phyloP scores from a whole-genome alignment of 192 early-diverging fungal species.

The Coemansia sp. region DNA sequence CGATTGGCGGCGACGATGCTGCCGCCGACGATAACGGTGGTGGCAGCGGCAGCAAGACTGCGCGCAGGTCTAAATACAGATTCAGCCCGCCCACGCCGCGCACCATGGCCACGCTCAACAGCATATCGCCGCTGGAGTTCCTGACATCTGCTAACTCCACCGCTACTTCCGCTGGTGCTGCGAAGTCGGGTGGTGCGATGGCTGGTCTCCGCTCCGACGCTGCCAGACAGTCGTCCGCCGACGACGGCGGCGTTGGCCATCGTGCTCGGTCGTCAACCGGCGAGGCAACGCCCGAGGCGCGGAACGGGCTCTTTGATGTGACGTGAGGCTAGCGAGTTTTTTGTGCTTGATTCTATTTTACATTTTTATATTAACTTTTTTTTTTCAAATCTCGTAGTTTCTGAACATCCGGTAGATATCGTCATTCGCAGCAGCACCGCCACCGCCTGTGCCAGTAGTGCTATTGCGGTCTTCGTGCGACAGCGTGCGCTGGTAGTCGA shows the following conservation, averaged over 20 bases:
- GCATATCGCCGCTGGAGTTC: conserved; percentile 57
- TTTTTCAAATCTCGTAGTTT: conserved; percentile 31
- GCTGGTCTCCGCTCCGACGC: too few relatives aligned
- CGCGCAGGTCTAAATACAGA: conserved; percentile 33
- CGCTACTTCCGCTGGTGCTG: not conserved
- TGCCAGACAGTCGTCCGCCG: not conserved
- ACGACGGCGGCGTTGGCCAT: not conserved
- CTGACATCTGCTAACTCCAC: conserved; percentile 11
- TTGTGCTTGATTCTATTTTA: not conserved
- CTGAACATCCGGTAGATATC: conserved; percentile 39
- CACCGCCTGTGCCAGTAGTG: not conserved
- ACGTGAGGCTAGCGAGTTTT: not conserved
- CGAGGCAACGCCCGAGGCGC: conserved; percentile 8
- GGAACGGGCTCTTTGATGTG: conserved; percentile 15
- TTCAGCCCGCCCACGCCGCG: conserved; percentile 55
- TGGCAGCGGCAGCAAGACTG: not conserved
- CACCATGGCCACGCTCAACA: conserved; percentile 52
- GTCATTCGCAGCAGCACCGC: not conserved
- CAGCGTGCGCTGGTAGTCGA: conserved; percentile 16
- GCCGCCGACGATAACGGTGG: not conserved
- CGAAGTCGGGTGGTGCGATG: not conserved
- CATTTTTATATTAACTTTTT: not conserved
- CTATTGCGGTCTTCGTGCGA: not conserved
- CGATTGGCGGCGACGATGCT: not conserved
- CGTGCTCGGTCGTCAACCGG: not conserved